Base-by-base conservation (phyloP, 106 monocot species). In the Dendrobium nobile region DNA sequence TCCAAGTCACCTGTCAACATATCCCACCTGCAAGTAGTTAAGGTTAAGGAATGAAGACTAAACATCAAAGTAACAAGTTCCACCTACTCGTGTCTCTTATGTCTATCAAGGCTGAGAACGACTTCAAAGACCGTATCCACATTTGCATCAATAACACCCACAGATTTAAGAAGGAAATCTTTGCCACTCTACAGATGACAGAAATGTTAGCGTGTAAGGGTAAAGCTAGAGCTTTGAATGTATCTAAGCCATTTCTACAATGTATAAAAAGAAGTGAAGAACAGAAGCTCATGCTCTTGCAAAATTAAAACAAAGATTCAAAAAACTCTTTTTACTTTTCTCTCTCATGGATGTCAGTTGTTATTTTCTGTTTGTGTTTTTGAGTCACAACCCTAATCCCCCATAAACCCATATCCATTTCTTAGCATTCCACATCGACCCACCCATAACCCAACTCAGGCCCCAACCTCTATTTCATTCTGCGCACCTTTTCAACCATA, bases 11-110 rank as follows among this genome's bases (percentile, higher is more conserved):
- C 85, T 74, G 94, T 95, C 75, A 98, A 82, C 56, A 85, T 79
- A 88, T 98, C 97, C 97, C 97, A 98, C 87, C 97, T 98, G 84
- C 83, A 91, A 67, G 79, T 47, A 80, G 45, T 51, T 59, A 51
- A 59, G 55, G 58, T 28, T 72, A 56, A 77, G 19, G 74, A 37
- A 47, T 70, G 54, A 55, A 28, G 19, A 19, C 27, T 51, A 82
- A 20, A 41, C 26, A 72, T 55, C 28, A 10, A 80, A 47, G 42
- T 24, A 82, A 79, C 24, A 78, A 45, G 37, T 5, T 75, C 22
- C 76, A 88, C 97, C 85, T 95, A 98, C 97, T 95, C 94, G 67
- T 84, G 88, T 95, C 97, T 86, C 79, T 87, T 94, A 41, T 85
- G 77, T 59, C 82, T 87, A 51, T 98, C 94, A 79, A 89, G 84